Evolutionary conservation across 805 yeast species (phyloP).

Genomic region (Candida nitratophila): DNA sequence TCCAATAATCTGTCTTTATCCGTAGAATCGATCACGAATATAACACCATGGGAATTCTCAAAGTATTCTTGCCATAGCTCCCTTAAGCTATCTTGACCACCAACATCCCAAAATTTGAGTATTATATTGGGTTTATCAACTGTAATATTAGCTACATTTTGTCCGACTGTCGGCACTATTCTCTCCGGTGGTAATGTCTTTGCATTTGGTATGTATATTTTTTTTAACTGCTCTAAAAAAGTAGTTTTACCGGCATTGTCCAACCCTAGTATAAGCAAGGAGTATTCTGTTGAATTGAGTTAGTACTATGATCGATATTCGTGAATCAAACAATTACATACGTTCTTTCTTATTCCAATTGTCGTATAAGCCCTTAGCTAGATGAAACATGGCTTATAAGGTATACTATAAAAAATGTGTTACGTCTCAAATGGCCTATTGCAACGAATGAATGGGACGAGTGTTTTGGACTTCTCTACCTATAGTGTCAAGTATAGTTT

Average conservation of each 20-base stretch:
- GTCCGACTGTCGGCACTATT: conserved; percentile 92
- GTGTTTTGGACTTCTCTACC: too few relatives aligned
- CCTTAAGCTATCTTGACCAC: conserved; percentile 86
- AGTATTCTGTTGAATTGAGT: conserved; percentile 50
- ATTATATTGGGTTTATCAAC: conserved; percentile 30
- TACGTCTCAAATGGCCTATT: too few relatives aligned
- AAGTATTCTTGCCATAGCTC: conserved; percentile 85
- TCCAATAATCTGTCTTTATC: conserved; percentile 79
- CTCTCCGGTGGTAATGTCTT: conserved; percentile 46
- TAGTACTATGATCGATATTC: too few relatives aligned
- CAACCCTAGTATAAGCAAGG: conserved; percentile 76
- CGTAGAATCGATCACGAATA: conserved; percentile 88
- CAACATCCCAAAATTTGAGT: conserved; percentile 92
- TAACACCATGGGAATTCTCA: conserved; percentile 80
- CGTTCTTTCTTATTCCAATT: conserved; percentile 52
- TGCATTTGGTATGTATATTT: conserved; percentile 39
- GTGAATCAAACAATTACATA: conserved; percentile 12
- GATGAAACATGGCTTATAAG: conserved; percentile 75
- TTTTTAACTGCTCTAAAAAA: conserved; percentile 58
- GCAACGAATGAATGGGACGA: too few relatives aligned
- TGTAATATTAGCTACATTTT: conserved; percentile 56
- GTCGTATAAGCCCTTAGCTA: conserved; percentile 54
- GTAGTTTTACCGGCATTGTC: conserved; percentile 97
- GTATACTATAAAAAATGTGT: too few relatives aligned
- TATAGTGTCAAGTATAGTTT: too few relatives aligned